These are phyloP conservation scores for Cytospora leucostoma DNA, from an alignment of 2,329 filamentous ascomycete genomes.

Conservation along the genomic window DNA sequence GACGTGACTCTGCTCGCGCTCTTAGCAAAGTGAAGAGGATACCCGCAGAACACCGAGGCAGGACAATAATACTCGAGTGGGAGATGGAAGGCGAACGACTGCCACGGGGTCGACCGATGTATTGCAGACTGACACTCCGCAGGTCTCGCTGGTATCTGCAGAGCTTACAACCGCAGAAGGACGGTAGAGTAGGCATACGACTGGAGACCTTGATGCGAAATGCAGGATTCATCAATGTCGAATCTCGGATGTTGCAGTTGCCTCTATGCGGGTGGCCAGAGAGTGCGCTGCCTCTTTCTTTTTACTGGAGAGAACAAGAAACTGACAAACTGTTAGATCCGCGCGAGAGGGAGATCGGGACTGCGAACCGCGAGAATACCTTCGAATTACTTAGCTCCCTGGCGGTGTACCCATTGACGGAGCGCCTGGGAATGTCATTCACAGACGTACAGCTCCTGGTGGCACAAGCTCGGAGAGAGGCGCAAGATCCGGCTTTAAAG, in stretches of 20 bases:
- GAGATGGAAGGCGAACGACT: neutral
- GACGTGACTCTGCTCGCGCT: neutral
- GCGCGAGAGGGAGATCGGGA: slow-evolving; percentile 55
- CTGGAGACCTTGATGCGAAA: slow-evolving; percentile 59
- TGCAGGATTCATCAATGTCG: slow-evolving; percentile 69
- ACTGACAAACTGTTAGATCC: slow-evolving; percentile 43
- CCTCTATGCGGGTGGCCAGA: slow-evolving; percentile 71
- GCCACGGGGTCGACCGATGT: neutral
- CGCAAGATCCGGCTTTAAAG: slow-evolving; percentile 56
- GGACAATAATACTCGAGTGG: neutral
- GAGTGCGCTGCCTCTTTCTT: slow-evolving; percentile 47
- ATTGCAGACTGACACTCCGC: slow-evolving; percentile 3
- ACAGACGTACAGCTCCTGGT: slow-evolving; percentile 60
- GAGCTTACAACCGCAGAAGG: slow-evolving; percentile 63
- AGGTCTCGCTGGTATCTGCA: slow-evolving; percentile 61
- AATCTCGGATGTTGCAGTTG: slow-evolving; percentile 64
- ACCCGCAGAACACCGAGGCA: neutral
- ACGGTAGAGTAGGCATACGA: slow-evolving; percentile 64
- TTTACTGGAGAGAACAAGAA: neutral
- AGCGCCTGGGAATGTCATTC: slow-evolving; percentile 54
- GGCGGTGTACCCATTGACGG: slow-evolving; percentile 58
- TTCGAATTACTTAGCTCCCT: slow-evolving; percentile 56
- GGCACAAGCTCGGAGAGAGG: slow-evolving; percentile 56
- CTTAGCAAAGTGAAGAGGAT: neutral
- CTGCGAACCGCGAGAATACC: slow-evolving; percentile 55